phyloP scores from a whole-genome alignment of 2,329 filamentous ascomycete genomes.

The Neonectria neomacrospora region DNA sequence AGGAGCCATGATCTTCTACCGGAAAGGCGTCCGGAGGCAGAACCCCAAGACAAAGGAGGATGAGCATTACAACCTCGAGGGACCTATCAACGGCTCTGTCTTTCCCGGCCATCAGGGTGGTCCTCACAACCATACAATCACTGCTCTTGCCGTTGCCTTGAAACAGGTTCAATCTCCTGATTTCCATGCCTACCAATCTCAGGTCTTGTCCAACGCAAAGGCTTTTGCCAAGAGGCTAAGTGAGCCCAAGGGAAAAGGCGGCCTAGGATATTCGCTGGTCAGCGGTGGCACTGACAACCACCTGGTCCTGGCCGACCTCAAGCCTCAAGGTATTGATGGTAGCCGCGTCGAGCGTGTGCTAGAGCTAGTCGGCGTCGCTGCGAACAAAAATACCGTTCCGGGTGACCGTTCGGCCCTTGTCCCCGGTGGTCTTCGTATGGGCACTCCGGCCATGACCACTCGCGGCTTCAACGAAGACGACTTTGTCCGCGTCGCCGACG shows the following conservation, averaged over 20 bases:
- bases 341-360: conserved; percentile 89
- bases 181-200: conserved; percentile 92
- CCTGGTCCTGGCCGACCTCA: conserved; percentile 91
- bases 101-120: conserved; percentile 99
- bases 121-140: conserved; percentile 99
- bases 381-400: conserved; percentile 99
- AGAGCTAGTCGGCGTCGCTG: conserved; percentile 93
- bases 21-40: conserved; percentile 85
- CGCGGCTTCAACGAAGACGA: conserved; percentile 91
- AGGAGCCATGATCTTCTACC: conserved; percentile 98
- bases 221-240: conserved; percentile 78
- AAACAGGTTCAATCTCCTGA: conserved; percentile 91
- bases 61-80: conserved; percentile 89
- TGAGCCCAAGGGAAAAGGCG: conserved; percentile 76
- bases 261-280: conserved; percentile 87
- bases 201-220: conserved; percentile 91
- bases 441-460: conserved; percentile 97
- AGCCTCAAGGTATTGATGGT: conserved; percentile 87
- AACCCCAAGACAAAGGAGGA: conserved; percentile 89
- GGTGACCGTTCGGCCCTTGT: conserved; percentile 94
- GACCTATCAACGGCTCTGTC: conserved; percentile 93
- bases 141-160: conserved; percentile 90
- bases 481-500: conserved; percentile 86
- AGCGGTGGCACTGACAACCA: conserved; percentile 97
- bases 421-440: conserved; percentile 92